These are phyloP conservation scores for Delonix regia DNA, from an alignment of 306 rosid species.

Conservation along the genomic window DNA sequence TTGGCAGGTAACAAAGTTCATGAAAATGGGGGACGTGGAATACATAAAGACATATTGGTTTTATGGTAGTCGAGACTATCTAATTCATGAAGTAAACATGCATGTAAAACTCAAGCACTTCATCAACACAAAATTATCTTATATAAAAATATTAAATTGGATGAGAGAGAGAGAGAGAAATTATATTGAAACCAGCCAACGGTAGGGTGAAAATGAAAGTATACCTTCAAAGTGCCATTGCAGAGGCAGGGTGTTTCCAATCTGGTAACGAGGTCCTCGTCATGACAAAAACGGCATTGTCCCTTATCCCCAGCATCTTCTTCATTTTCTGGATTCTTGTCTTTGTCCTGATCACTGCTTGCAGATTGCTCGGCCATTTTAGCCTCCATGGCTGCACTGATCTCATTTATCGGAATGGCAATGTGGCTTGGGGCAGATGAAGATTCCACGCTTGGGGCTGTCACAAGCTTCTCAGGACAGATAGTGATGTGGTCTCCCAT, in stretches of 20 bases:
- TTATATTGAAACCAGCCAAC: too few species aligned
- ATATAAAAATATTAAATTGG: too few species aligned
- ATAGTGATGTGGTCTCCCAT: background rate
- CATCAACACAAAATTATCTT: too few species aligned
- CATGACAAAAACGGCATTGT: conserved; percentile 39
- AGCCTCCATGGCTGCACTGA: background rate
- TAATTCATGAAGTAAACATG: background rate
- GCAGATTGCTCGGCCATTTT: background rate
- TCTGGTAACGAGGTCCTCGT: conserved; percentile 4
- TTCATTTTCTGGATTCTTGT: background rate
- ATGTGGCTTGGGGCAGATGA: background rate
- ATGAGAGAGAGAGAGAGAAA: too few species aligned
- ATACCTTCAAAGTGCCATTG: conserved; percentile 35
- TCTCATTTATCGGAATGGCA: background rate
- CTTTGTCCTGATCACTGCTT: background rate
- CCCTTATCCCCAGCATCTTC: background rate
- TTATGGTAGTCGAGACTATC: background rate
- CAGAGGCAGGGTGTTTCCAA: conserved; percentile 38
- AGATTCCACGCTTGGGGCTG: background rate
- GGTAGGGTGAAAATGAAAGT: too few species aligned
- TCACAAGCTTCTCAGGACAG: background rate
- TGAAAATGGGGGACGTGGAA: background rate
- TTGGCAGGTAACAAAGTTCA: background rate
- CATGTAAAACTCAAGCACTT: background rate
- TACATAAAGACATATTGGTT: background rate